Conservation (phyloP, 1,284 basidiomycete genomes). For the Austroboletus rostrupii region DNA sequence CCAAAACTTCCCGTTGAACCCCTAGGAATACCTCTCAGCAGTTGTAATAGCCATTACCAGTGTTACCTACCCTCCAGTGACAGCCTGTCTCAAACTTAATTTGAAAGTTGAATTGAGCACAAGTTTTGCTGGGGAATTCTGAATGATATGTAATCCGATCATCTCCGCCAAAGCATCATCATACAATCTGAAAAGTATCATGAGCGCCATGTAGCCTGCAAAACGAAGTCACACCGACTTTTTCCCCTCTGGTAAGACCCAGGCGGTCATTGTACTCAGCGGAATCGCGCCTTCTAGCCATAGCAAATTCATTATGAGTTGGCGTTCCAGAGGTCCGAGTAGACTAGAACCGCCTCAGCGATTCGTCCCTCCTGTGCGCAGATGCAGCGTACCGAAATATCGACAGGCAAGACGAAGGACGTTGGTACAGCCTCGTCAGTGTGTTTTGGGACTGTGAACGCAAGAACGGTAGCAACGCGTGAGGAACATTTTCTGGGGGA, state of each 20-base stretch:
- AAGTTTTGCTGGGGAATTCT: slow-evolving; percentile 56
- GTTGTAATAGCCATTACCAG: neutral
- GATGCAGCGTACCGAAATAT: slow-evolving; percentile 67
- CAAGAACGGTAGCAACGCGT: slow-evolving; percentile 77
- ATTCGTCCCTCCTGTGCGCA: slow-evolving; percentile 1
- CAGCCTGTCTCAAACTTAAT: slow-evolving; percentile 76
- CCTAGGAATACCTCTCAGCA: slow-evolving; percentile 40
- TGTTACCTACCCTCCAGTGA: slow-evolving; percentile 80
- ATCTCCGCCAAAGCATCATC: slow-evolving; percentile 68
- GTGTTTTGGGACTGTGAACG: slow-evolving; percentile 83
- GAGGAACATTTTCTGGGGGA: slow-evolving; percentile 34
- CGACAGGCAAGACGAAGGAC: slow-evolving; percentile 90
- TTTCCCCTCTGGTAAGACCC: slow-evolving; percentile 75
- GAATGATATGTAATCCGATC: slow-evolving; percentile 71
- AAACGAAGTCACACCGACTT: slow-evolving; percentile 44
- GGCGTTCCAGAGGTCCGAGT: slow-evolving; percentile 81
- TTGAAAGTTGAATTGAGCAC: slow-evolving; percentile 78
- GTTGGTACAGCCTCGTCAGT: slow-evolving; percentile 80
- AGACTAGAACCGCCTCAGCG: slow-evolving; percentile 50
- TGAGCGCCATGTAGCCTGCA: slow-evolving; percentile 10
- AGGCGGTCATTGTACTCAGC: slow-evolving; percentile 71
- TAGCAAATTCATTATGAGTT: slow-evolving; percentile 87
- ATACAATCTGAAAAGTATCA: slow-evolving; percentile 52
- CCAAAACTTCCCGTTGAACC: slow-evolving; percentile 92
- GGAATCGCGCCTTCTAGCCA: slow-evolving; percentile 85